These are phyloP conservation scores for Cinnamomum chago DNA, from an alignment of 164 flowering plant species.

Conservation along the genomic window DNA sequence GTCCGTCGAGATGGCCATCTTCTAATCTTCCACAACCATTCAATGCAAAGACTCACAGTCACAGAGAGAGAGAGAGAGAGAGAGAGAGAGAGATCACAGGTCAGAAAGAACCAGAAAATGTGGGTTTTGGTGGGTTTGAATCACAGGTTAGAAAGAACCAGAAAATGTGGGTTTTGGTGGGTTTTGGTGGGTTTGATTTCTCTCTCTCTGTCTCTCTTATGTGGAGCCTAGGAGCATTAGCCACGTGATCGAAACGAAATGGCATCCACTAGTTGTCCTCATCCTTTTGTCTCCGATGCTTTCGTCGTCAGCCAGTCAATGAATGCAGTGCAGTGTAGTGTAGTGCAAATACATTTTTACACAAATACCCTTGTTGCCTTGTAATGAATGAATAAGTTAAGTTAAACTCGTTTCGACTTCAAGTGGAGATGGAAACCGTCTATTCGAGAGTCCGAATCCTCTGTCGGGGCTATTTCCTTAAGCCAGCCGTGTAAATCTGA, in stretches of 20 bases:
- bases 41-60: conserved; percentile 12
- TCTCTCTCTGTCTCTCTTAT: background rate
- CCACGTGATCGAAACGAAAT: conserved; percentile 46
- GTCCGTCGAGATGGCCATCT: conserved; percentile 41
- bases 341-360: too few relatives aligned
- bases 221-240: conserved; percentile 14
- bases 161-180: conserved; percentile 3
- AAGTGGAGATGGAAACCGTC: too few relatives aligned
- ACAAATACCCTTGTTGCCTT: too few relatives aligned
- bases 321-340: too few relatives aligned
- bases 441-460: too few relatives aligned
- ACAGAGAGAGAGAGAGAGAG: background rate
- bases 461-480: too few relatives aligned
- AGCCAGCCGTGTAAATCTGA: too few relatives aligned
- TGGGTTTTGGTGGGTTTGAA: background rate
- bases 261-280: conserved; percentile 44
- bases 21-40: conserved; percentile 6
- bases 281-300: conserved; percentile 3
- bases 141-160: background rate
- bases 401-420: too few relatives aligned
- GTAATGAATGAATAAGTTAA: too few relatives aligned
- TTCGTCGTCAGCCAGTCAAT: background rate
- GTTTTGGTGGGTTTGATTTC: background rate
- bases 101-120: background rate
- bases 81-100: background rate